A percentile compares a stretch with the other conserved stretches of the same genome.
Conservation (phyloP, 495 filamentous ascomycete species). For the Penicillium coprophilum region DNA sequence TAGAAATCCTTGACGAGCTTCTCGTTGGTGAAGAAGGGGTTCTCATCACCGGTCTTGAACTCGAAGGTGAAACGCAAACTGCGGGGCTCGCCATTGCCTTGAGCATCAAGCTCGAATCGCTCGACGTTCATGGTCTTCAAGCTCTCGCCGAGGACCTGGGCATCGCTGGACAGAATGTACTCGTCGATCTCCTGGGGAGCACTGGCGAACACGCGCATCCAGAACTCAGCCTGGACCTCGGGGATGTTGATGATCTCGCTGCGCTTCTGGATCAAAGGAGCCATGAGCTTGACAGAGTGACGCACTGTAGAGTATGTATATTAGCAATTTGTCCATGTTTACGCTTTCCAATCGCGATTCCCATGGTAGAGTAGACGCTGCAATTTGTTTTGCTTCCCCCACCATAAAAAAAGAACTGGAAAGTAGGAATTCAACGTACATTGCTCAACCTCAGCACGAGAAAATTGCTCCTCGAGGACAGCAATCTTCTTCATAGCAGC, state of each 20-base stretch:
- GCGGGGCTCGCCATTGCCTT: conserved; percentile 51
- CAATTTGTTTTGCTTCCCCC: conserved; percentile 6
- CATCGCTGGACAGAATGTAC: conserved; percentile 77
- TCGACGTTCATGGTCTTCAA: conserved; percentile 65
- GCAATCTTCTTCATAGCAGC: conserved; percentile 35
- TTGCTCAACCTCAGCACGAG: conserved; percentile 41
- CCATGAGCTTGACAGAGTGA: conserved; percentile 34
- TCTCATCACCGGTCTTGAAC: conserved; percentile 51
- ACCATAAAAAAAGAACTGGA: background rate
- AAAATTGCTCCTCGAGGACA: conserved; percentile 39
- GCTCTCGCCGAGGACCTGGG: conserved; percentile 58
- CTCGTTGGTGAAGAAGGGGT: conserved; percentile 71
- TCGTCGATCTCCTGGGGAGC: conserved; percentile 80
- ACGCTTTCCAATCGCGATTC: background rate
- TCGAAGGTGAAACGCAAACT: conserved; percentile 47
- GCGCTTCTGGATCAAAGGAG: conserved; percentile 70
- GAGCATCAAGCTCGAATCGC: conserved; percentile 70
- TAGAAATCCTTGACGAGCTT: conserved; percentile 88
- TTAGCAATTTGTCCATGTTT: conserved; percentile 20
- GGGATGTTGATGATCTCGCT: conserved; percentile 65
- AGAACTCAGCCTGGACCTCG: conserved; percentile 65
- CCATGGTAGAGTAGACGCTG: conserved; percentile 2
- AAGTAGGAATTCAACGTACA: conserved; percentile 30
- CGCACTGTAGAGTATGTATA: conserved; percentile 30
- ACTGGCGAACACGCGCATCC: conserved; percentile 82